Conservation (phyloP, 163 green algal species). For the Scenedesmus sp. region DNA sequence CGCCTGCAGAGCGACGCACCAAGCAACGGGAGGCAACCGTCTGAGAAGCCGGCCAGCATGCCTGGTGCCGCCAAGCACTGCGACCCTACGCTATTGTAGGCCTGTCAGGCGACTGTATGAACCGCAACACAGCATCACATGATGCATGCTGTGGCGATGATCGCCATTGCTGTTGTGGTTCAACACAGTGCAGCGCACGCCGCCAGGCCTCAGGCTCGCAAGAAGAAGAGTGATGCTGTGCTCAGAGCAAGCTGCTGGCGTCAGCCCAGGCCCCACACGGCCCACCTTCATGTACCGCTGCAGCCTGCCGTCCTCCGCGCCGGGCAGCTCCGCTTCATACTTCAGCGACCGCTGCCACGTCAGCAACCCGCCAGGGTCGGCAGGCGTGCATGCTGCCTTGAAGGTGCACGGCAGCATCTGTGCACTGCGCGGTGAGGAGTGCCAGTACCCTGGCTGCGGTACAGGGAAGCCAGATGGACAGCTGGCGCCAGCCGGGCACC, state of each 20-base stretch:
- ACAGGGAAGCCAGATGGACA: neutral
- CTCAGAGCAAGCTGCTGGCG: no score
- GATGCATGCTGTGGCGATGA: no score
- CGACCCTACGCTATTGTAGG: no score
- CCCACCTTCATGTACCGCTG: conserved; percentile 3
- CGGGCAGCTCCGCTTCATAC: neutral
- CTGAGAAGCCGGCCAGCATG: no score
- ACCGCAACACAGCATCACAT: no score
- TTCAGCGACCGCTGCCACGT: neutral
- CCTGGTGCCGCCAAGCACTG: no score
- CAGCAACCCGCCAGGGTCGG: neutral
- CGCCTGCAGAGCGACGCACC: neutral
- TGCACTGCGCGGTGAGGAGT: neutral
- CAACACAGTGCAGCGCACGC: no score
- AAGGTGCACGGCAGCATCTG: neutral
- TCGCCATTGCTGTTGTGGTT: no score
- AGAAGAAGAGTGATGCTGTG: no score
- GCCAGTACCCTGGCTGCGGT: neutral
- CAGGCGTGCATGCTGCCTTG: neutral
- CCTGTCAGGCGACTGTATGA: no score
- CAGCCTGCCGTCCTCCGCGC: neutral
- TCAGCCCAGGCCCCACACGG: neutral
- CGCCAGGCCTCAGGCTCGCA: no score
- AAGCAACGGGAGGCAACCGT: no score
- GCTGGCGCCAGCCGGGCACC: neutral